Base-by-base conservation (phyloP, 2,329 filamentous ascomycete species). In the Neopestalotiopsis sp. region DNA sequence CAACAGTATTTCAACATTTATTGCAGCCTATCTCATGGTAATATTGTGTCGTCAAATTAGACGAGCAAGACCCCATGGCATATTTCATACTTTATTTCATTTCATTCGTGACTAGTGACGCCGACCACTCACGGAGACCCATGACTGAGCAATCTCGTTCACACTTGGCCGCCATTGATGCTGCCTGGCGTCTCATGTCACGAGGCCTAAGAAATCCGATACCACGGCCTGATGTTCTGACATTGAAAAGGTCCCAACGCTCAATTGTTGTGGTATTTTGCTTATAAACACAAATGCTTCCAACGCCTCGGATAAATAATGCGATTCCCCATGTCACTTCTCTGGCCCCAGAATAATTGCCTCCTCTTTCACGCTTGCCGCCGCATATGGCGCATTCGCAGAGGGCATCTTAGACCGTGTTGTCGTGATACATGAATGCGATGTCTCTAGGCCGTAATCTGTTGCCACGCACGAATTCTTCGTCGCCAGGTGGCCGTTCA, bases 371-470 rank as follows among this genome's bases (percentile, higher is more conserved):
- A 67, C 61, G 61, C 58, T 70, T 68, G 45, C 66, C 67, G 67
- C 59, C 13, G 66, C 12, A 30, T 59, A 9, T 57, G 63, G 32
- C n/a, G 66, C 49, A 65, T 61, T 38, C 10, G 40, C 53, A 64
- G 53, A 20, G 34, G 34, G 34, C 6, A 38, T 38, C 49, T 73
- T 76, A 93, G 72, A 95, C 92, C 62, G 88, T 91, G 76, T 94
- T 93, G 79, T 99, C 96, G 79, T 99, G 94, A 78, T 97, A 99
- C 73, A 94, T 89, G 78, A 98, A 99, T 75, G 92, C 91, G 71
- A 99, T 97, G 80, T 99, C 95, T 74, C 92, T 88, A 61, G 95
- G 94, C 53, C 95, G 87, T 72, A 91, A 88, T 32, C 89, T 89
- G 77, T 98, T 97, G 70, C 89, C 89, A 67, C 89, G 86, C 32